A percentile compares a stretch with the other conserved stretches of the same genome.
These are phyloP conservation scores for Zygoascus ofunaensis DNA, from an alignment of 805 yeast genomes.

Conservation along the genomic window DNA sequence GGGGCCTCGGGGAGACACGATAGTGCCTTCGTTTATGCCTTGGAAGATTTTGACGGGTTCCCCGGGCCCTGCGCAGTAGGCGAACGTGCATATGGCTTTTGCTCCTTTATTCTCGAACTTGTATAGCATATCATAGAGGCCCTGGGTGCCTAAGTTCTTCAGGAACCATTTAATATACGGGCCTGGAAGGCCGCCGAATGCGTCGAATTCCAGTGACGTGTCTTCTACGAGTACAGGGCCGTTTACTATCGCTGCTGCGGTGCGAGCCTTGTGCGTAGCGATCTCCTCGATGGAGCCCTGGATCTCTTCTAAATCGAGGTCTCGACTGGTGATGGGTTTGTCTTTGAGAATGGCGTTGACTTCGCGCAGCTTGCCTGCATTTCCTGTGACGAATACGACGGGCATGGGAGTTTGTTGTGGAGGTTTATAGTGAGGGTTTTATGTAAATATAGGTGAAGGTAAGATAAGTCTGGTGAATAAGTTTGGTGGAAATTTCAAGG, in stretches of 20 bases:
- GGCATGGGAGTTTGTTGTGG: no score
- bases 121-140: conserved; percentile 65
- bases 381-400: conserved; percentile 44
- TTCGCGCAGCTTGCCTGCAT: conserved; percentile 77
- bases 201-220: conserved; percentile 79
- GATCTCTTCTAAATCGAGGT: conserved; percentile 78
- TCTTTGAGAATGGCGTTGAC: conserved; percentile 58
- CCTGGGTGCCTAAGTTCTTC: conserved; percentile 61
- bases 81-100: conserved; percentile 84
- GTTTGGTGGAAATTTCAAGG: no score
- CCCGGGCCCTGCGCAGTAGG: conserved; percentile 78
- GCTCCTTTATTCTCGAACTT: conserved; percentile 82
- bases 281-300: conserved; percentile 85
- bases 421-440: no score
- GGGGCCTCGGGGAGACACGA: conserved; percentile 73
- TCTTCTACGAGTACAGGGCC: conserved; percentile 95
- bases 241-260: conserved; percentile 52
- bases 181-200: conserved; percentile 82
- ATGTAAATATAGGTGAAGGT: no score
- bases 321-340: conserved; percentile 44
- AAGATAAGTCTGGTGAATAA: no score
- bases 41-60: conserved; percentile 66
- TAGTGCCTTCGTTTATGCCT: conserved; percentile 73
- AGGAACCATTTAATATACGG: conserved; percentile 82
- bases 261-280: conserved; percentile 65